Evolutionary conservation across 202 grass and related monocot genomes (phyloP), one percentile per base, ranked within the genome.

Genomic region (Cymbopogon flexuosus): DNA sequence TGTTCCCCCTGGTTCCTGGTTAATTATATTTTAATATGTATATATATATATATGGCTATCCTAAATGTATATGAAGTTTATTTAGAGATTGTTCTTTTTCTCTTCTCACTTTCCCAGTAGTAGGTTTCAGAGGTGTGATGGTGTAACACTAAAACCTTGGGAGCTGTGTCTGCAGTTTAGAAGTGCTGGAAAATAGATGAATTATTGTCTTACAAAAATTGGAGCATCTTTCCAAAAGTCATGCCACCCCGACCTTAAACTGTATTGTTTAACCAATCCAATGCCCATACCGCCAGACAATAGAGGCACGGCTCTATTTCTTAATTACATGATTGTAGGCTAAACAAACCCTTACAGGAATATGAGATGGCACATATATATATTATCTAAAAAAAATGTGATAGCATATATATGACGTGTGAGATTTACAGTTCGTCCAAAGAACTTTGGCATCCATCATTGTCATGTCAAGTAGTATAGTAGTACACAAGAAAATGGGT

Each of bases 221-320:
- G 39, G 60, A 88, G 75, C 75, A 52, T 68, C 31, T 83, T 43
- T 36, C 45, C 10, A 77, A 76, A 76, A 81, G 46, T 49, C 49
- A 49, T 58, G 27, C 37, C 65, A 81, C 46, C 46, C 77, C 27
- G 27, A 2, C 40, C 21, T 66, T 72, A 1, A 29, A 9, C 21
- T 65, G 15, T 40, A 72, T 87, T 83, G 35, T 82, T 79, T 52
- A 72, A 85, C 49, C 39, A 81, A 73, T 78, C 83, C 39, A 78
- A 61, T 60, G 72, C 37, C 65, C 71, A 85, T 85, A 64, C 58
- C 65, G 22, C 56, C 65, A 78, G 67, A 47, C 21, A 77, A 23
- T 54, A 81, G 14, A 24, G 18, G 72, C 30, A 33, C 4, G 60
- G 13, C 47, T 73, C 8, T 85, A 34, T 85, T 23, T 52, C 40